Percentiles rank a stretch among this genome's conserved stretches.
Conservation (phyloP, 2,329 filamentous ascomycete species). For the Aspergillus eucalypticola region DNA sequence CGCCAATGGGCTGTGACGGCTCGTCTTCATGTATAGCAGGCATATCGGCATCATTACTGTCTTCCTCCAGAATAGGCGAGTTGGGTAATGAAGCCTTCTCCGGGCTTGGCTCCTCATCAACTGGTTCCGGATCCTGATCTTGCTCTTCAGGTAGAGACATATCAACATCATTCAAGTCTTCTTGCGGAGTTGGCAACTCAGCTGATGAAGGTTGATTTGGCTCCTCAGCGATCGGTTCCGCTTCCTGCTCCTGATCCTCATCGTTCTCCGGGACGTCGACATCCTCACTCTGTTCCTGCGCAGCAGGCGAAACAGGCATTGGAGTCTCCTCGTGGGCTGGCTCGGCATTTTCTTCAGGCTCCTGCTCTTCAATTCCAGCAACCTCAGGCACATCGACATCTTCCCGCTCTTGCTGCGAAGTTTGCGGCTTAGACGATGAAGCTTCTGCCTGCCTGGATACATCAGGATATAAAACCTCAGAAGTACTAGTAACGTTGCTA, state of each 20-base stretch:
- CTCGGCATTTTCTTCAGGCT: neutral
- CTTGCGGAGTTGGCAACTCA: too few relatives aligned
- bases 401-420: conserved; percentile 1
- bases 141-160: too few relatives aligned
- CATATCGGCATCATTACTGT: conserved; percentile 11
- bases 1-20: neutral
- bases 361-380: neutral
- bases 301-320: neutral
- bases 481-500: conserved; percentile 13
- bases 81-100: conserved; percentile 13
- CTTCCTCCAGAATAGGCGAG: conserved; percentile 6
- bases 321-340: neutral
- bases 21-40: conserved; percentile 29
- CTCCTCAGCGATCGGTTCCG: neutral
- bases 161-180: neutral
- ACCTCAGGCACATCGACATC: neutral
- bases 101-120: neutral
- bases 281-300: too few relatives aligned
- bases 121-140: neutral
- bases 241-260: neutral
- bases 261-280: too few relatives aligned
- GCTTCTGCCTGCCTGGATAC: conserved; percentile 21
- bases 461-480: conserved; percentile 26
- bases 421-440: conserved; percentile 19
- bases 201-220: too few relatives aligned